Percentiles rank a stretch among this genome's conserved stretches.
phyloP scores from a whole-genome alignment of 805 yeast species.

The Wickerhamiella qilinensis region DNA sequence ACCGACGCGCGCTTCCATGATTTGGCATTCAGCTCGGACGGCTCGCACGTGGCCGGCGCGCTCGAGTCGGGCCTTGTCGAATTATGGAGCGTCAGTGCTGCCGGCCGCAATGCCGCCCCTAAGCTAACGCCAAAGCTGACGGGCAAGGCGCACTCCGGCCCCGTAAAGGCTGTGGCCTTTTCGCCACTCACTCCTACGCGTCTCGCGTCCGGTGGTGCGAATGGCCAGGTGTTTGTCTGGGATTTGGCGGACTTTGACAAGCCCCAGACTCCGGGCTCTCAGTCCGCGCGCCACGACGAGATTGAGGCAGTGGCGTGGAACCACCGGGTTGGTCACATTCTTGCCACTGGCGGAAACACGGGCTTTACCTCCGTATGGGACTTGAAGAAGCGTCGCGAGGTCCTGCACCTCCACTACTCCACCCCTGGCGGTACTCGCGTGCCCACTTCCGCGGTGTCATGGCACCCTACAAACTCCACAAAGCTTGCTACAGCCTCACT shows the following conservation, averaged over 20 bases:
- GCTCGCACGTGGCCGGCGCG: slow-evolving; percentile 56
- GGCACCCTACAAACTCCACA: slow-evolving; percentile 90
- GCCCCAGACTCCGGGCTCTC: slow-evolving; percentile 57
- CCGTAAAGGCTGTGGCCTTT: slow-evolving; percentile 61
- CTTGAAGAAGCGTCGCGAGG: slow-evolving; percentile 72
- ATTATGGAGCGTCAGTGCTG: slow-evolving; percentile 48
- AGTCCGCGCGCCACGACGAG: slow-evolving; percentile 60
- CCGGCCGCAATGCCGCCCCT: slow-evolving; percentile 2
- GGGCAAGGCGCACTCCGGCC: slow-evolving; percentile 30
- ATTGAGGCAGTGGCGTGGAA: slow-evolving; percentile 82
- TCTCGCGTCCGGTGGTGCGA: slow-evolving; percentile 75
- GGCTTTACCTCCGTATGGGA: slow-evolving; percentile 93
- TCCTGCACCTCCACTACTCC: slow-evolving; percentile 63
- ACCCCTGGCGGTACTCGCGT: slow-evolving; percentile 34
- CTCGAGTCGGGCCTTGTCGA: slow-evolving; percentile 68
- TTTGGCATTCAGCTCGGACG: slow-evolving; percentile 10
- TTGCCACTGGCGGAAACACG: slow-evolving; percentile 76
- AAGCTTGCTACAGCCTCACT: slow-evolving; percentile 78
- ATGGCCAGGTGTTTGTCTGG: slow-evolving; percentile 84
- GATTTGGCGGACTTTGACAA: slow-evolving; percentile 47
- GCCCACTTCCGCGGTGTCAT: slow-evolving; percentile 64
- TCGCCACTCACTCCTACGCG: slow-evolving; percentile 56
- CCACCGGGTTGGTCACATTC: slow-evolving; percentile 61
- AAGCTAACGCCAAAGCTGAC: slow-evolving; percentile 16
- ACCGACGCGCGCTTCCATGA: slow-evolving; percentile 37